Conservation (phyloP, 1,284 basidiomycete genomes). For the Abortiporus biennis region DNA sequence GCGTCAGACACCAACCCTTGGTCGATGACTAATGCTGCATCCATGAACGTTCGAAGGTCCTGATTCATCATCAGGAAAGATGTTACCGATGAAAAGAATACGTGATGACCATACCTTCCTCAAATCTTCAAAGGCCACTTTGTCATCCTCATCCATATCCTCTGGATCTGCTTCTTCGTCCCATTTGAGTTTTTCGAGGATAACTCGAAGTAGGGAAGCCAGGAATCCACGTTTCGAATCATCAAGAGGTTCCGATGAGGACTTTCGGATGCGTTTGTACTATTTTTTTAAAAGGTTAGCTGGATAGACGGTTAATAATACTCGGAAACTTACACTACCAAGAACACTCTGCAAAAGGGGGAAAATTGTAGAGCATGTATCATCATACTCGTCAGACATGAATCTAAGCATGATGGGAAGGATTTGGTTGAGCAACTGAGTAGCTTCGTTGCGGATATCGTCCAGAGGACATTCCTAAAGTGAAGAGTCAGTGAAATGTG, state of each 20-base stretch:
- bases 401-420: constrained; percentile 86
- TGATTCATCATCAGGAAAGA: constrained; percentile 22
- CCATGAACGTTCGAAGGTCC: constrained; percentile 81
- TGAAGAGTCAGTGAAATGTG: constrained; percentile 8
- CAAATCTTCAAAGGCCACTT: constrained; percentile 78
- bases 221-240: constrained; percentile 79
- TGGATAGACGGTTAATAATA: no score
- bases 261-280: constrained; percentile 78
- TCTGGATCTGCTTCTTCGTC: constrained; percentile 75
- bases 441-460: constrained; percentile 65
- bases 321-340: constrained; percentile 49
- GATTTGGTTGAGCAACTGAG: constrained; percentile 59
- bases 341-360: constrained; percentile 76
- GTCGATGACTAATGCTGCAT: constrained; percentile 78
- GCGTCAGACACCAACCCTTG: constrained; percentile 73
- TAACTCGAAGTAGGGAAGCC: constrained; percentile 71
- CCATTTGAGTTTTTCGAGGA: constrained; percentile 92
- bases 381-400: constrained; percentile 85
- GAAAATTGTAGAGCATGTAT: constrained; percentile 82
- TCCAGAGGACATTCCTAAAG: constrained; percentile 56
- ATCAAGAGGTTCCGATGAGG: constrained; percentile 60
- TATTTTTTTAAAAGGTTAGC: constrained; percentile 22
- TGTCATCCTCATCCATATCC: constrained; percentile 88
- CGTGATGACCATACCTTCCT: constrained; percentile 61
- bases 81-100: constrained; percentile 5